Evolutionary conservation across 495 filamentous ascomycete genomes (phyloP), one percentile per base, ranked within the genome.

Genomic region (Clavariopsis aquatica): DNA sequence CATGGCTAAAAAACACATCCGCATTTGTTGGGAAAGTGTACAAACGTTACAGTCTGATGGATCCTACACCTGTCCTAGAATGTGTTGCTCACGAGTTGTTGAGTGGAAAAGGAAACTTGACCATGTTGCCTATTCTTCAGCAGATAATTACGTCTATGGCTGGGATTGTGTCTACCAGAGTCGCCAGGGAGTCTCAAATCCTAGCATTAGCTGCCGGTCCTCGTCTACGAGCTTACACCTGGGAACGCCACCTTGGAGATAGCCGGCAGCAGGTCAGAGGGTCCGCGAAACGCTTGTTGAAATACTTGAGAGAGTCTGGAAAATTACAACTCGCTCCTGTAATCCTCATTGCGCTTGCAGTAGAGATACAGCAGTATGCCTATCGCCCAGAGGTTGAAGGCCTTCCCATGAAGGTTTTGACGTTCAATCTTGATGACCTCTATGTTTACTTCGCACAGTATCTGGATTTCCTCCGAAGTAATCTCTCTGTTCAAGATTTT

Each of bases 91-190:
- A 87, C 62, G 91, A 96, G 73, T 84, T 99, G 5, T 83, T 83
- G 53, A 20, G 19, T 13, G 15, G 83, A 52, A 20, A 31, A 20
- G 20, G 91, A 61, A 92, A 90, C 66, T 88, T 89, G 0, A 91
- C 88, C 17, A 93, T 96, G 69, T 80, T 98, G 2, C 88, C 96
- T 54, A 87, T 99, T 55, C 74, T 99, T 46, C 87, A 94, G 72
- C 88, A 97, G 68, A 78, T 98, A 41, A 89, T 96, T 49, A 86
- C 82, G 29, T 90, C 89, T 3, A 97, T 98, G 95, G 89, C 89
- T 15, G 95, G 95, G 34, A 90, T 99, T 38, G 86, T 92, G 23
- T 86, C 92, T 0, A 89, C 92, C 67, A 80, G 85, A 38, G 88
- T 90, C 71, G 90, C 95, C 64, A 97, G 89, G 36, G 94, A 99